Conservation (phyloP, 805 yeast species). For the Henningerozyma blattae region DNA sequence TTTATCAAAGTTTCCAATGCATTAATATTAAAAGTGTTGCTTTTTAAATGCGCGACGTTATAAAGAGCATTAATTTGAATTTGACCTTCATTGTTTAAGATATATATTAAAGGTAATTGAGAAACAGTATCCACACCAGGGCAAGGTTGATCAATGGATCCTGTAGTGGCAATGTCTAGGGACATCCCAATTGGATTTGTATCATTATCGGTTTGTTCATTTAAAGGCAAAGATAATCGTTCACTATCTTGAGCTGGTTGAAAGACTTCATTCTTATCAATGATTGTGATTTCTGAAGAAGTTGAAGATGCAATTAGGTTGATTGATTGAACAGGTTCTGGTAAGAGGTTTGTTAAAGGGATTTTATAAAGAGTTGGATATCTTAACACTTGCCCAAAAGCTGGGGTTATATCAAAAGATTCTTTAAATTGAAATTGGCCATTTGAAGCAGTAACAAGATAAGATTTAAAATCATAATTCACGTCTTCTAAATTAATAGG, state of each 20-base stretch:
- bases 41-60: conserved; percentile 39
- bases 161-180: conserved; percentile 40
- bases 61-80: conserved; percentile 55
- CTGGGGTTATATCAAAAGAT: conserved; percentile 35
- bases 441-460: conserved; percentile 6
- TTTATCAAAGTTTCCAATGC: no score
- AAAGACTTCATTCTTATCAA: conserved; percentile 28
- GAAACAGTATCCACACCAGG: conserved; percentile 42
- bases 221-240: conserved; percentile 64
- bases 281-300: conserved; percentile 48
- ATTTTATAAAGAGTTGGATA: conserved; percentile 34
- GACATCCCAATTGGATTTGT: conserved; percentile 61
- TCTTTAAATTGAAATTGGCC: conserved; percentile 15
- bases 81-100: conserved; percentile 51
- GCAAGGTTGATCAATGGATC: conserved; percentile 39
- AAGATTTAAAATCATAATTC: conserved; percentile 19
- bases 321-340: conserved; percentile 10
- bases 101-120: conserved; percentile 56
- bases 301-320: conserved; percentile 43
- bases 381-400: conserved; percentile 41
- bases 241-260: conserved; percentile 54
- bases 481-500: conserved; percentile 14
- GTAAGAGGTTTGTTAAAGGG: conserved; percentile 31
- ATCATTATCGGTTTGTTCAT: conserved; percentile 53
- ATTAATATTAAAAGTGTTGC: conserved; percentile 18